Evolutionary conservation across 2,329 filamentous ascomycete genomes (phyloP).

Genomic region (Fusarium cyanostomum): DNA sequence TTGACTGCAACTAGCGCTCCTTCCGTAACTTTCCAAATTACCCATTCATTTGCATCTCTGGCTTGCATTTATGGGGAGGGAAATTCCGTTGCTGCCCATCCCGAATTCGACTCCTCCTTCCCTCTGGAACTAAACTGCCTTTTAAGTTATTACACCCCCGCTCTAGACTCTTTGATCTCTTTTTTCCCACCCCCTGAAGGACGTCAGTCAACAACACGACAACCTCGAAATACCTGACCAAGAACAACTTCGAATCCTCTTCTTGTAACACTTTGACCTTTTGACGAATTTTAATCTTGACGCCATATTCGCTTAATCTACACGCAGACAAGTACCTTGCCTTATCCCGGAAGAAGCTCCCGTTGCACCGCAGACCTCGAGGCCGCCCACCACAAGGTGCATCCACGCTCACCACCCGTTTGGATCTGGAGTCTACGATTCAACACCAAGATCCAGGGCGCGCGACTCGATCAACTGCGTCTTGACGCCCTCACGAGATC

Average conservation of each 20-base stretch:
- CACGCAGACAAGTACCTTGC: background rate
- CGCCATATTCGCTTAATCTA: slow-evolving; percentile 8
- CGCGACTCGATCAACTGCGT: slow-evolving; percentile 16
- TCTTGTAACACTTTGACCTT: background rate
- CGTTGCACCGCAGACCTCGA: slow-evolving; percentile 11
- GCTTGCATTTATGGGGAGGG: slow-evolving; percentile 28
- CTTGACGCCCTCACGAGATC: slow-evolving; percentile 35
- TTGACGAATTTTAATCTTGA: slow-evolving; percentile 1
- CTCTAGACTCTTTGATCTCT: slow-evolving; percentile 27
- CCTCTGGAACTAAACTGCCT: background rate
- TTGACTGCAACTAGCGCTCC: slow-evolving; percentile 12
- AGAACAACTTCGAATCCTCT: slow-evolving; percentile 20
- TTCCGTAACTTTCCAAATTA: slow-evolving; percentile 9
- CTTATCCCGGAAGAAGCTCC: background rate
- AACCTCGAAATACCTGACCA: slow-evolving; percentile 32
- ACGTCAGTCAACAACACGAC: slow-evolving; percentile 18
- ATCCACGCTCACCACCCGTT: slow-evolving; percentile 17
- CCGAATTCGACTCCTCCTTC: slow-evolving; percentile 11
- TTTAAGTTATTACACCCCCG: slow-evolving; percentile 36
- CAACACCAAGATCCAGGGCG: slow-evolving; percentile 21
- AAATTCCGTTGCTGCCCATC: slow-evolving; percentile 17
- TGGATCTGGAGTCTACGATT: slow-evolving; percentile 16
- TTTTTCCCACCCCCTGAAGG: slow-evolving; percentile 35
- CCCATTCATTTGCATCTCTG: slow-evolving; percentile 24
- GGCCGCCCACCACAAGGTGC: slow-evolving; percentile 21